phyloP scores from a whole-genome alignment of 257 asterid genomes.

The Solanum arcanum region DNA sequence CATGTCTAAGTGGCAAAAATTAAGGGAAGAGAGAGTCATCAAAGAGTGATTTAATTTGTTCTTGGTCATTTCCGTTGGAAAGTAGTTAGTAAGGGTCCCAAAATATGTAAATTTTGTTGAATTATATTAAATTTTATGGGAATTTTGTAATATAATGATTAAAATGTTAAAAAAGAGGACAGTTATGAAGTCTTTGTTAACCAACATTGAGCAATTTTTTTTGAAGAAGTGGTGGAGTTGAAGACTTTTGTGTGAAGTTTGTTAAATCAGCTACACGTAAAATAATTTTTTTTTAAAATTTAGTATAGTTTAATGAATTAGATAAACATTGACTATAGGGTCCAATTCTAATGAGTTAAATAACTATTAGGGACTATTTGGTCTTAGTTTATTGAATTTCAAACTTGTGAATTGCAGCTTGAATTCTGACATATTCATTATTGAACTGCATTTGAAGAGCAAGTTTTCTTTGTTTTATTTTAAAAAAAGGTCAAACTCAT shows the following conservation, averaged over 20 bases:
- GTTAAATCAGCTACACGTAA: background rate
- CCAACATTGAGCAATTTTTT: background rate
- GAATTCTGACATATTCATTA: background rate
- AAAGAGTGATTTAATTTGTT: background rate
- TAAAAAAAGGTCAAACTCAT: too few relatives aligned
- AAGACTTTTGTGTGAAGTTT: background rate
- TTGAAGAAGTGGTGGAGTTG: background rate
- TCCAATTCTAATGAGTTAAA: background rate
- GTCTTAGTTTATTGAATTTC: background rate
- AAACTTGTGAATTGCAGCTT: background rate
- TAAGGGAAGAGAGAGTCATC: background rate
- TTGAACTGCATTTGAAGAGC: background rate
- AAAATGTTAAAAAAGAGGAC: background rate
- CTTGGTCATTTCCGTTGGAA: background rate
- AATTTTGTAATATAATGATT: background rate
- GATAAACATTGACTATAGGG: background rate
- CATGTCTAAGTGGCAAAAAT: background rate
- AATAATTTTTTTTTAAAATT: background rate
- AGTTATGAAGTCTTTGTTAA: background rate
- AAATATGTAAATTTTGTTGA: background rate
- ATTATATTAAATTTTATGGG: background rate
- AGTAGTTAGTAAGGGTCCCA: background rate
- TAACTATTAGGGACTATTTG: background rate
- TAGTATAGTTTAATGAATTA: background rate
- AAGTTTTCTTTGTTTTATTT: too few relatives aligned